These are phyloP conservation scores for Golovinomyces cichoracearum DNA, from an alignment of 2,329 filamentous ascomycete genomes.

Conservation along the genomic window DNA sequence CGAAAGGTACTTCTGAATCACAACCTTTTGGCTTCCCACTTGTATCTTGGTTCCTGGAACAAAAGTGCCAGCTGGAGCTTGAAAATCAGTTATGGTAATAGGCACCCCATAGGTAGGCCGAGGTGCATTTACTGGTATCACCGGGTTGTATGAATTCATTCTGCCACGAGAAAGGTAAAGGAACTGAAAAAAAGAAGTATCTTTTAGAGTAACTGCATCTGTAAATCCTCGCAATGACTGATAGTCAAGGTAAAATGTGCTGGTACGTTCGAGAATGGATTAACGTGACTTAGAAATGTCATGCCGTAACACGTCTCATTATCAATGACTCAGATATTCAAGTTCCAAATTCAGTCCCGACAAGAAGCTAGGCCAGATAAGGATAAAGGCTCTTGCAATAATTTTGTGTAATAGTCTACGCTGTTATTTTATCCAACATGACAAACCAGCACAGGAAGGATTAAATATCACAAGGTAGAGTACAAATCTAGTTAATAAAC, in stretches of 20 bases:
- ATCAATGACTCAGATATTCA: not conserved
- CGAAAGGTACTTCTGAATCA: constrained; percentile 91
- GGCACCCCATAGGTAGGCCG: constrained; percentile 22
- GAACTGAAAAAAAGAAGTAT: constrained; percentile 5
- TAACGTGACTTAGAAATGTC: no score
- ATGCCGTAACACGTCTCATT: not conserved
- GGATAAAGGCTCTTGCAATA: not conserved
- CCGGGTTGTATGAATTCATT: constrained; percentile 20
- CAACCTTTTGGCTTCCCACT: constrained; percentile 71
- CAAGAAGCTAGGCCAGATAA: not conserved
- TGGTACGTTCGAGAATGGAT: no score
- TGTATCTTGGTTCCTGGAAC: constrained; percentile 86
- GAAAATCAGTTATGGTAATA: constrained; percentile 17
- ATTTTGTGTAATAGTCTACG: not conserved
- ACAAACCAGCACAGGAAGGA: no score
- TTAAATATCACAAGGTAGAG: no score
- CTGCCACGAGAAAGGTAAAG: constrained; percentile 4
- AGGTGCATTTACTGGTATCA: constrained; percentile 16
- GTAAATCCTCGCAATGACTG: no score
- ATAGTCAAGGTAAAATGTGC: no score
- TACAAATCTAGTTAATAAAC: no score
- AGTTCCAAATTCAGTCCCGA: not conserved
- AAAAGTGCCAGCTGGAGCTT: constrained; percentile 61
- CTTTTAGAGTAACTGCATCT: constrained; percentile 13
- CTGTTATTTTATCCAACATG: no score